Conservation (phyloP, 106 monocot species). For the Phalaenopsis aphrodite region DNA sequence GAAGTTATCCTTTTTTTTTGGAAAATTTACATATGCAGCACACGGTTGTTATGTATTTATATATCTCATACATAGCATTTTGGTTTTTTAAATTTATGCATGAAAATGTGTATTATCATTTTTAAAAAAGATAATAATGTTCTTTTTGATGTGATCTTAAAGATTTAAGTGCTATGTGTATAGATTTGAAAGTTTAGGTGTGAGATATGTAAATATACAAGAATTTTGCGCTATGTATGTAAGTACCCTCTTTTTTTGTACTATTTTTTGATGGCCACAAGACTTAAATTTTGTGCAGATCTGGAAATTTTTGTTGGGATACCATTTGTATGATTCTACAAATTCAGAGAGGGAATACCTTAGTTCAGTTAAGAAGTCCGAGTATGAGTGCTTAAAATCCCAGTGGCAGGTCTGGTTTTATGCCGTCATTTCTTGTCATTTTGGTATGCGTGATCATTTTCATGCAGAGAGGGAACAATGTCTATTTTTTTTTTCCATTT, state of each 20-base stretch:
- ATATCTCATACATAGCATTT: too few relatives aligned
- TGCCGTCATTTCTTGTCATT: background rate
- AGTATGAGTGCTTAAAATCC: constrained; percentile 61
- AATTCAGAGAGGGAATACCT: constrained; percentile 73
- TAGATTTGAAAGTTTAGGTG: too few relatives aligned
- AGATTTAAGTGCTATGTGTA: too few relatives aligned
- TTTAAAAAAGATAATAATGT: too few relatives aligned
- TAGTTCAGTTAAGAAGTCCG: constrained; percentile 38
- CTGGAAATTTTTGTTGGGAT: constrained; percentile 69
- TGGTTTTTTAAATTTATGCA: too few relatives aligned
- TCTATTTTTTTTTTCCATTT: too few relatives aligned
- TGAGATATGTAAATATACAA: too few relatives aligned
- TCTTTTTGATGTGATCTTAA: too few relatives aligned
- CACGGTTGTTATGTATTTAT: too few relatives aligned
- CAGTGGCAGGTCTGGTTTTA: constrained; percentile 53
- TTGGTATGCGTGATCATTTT: background rate
- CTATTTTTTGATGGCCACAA: background rate
- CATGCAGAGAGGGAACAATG: background rate
- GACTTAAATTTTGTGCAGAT: constrained; percentile 19
- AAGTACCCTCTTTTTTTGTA: background rate
- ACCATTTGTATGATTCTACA: constrained; percentile 57
- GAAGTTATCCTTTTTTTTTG: background rate
- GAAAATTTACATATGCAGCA: too few relatives aligned
- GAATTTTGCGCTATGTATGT: background rate
- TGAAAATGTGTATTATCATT: too few relatives aligned